Percentiles rank a stretch among this genome's conserved stretches.
Evolutionary conservation across 2,329 filamentous ascomycete genomes (phyloP).

Genomic region (Fusarium chuoi): DNA sequence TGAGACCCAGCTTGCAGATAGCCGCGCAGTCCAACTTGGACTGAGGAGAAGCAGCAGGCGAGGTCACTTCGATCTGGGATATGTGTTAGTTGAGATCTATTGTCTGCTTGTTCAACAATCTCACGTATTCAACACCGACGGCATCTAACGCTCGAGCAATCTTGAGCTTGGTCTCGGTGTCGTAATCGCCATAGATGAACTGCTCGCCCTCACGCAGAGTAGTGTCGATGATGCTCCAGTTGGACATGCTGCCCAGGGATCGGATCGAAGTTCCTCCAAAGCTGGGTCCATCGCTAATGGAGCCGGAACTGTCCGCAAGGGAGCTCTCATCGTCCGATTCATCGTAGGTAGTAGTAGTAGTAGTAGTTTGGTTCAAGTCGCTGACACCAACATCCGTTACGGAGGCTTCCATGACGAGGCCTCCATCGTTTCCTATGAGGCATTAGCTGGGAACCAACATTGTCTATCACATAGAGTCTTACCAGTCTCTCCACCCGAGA

Average conservation of each 20-base stretch:
- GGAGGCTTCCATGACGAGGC: conserved; percentile 31
- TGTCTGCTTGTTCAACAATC: accelerated
- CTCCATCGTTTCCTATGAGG: not conserved
- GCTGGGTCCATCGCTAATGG: conserved; percentile 9
- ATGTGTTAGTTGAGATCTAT: not conserved
- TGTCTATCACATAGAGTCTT: not conserved
- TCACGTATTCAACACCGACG: conserved; percentile 63
- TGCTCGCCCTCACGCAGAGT: conserved; percentile 44
- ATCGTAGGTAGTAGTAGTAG: conserved; percentile 1
- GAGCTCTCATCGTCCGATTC: conserved; percentile 19
- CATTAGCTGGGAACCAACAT: not conserved
- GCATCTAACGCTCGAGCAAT: conserved; percentile 49
- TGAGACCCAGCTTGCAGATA: conserved; percentile 93
- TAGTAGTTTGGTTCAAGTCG: conserved; percentile 3
- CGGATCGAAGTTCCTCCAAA: conserved; percentile 24
- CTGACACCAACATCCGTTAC: conserved; percentile 9
- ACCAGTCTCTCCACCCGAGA: conserved; percentile 15
- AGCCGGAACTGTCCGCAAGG: conserved; percentile 11
- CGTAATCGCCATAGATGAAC: conserved; percentile 79
- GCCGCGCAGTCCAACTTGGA: conserved; percentile 87
- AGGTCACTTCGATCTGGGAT: conserved; percentile 74
- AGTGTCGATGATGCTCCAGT: conserved; percentile 42
- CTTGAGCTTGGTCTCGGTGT: conserved; percentile 61
- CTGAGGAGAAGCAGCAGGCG: conserved; percentile 86
- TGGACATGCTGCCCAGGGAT: conserved; percentile 24